Conservation (phyloP, 1,139 yeast genomes). For the Starmera stellimalicola region DNA sequence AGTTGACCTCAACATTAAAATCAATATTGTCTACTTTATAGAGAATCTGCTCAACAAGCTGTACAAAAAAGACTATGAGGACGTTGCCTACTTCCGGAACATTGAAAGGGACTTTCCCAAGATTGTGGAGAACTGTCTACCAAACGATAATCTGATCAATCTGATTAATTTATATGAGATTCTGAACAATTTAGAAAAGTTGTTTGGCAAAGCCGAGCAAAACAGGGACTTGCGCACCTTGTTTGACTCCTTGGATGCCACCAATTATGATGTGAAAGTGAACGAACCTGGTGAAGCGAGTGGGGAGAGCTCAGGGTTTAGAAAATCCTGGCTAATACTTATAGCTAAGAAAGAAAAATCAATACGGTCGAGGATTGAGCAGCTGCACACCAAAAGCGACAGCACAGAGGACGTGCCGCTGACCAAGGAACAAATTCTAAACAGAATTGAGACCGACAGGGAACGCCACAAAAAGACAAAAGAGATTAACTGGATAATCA, state of each 20-base stretch:
- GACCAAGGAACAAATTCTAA: constrained; percentile 48
- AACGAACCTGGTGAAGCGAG: not conserved
- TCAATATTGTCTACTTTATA: constrained; percentile 61
- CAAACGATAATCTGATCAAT: constrained; percentile 13
- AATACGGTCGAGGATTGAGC: constrained; percentile 33
- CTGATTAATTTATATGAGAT: constrained; percentile 12
- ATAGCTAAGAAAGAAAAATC: constrained; percentile 40
- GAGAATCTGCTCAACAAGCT: constrained; percentile 42
- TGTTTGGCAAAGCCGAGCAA: constrained; percentile 7
- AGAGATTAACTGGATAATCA: constrained; percentile 66
- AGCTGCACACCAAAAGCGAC: not conserved
- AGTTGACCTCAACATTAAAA: constrained; percentile 47
- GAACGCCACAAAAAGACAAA: constrained; percentile 75
- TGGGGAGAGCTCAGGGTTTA: constrained; percentile 6
- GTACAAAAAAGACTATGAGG: not conserved
- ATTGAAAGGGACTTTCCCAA: constrained; percentile 21
- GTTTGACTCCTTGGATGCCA: constrained; percentile 4
- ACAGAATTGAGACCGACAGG: constrained; percentile 79
- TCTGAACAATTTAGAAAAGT: constrained; percentile 10
- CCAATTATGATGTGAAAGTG: constrained; percentile 2
- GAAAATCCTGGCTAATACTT: constrained; percentile 39
- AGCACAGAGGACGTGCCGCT: constrained; percentile 23
- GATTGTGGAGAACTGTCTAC: constrained; percentile 13
- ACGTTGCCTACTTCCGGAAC: constrained; percentile 21
- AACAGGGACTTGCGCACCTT: constrained; percentile 3